Base-by-base conservation (phyloP, 2,329 filamentous ascomycete genomes). In the Pestalotiopsis sp. region DNA sequence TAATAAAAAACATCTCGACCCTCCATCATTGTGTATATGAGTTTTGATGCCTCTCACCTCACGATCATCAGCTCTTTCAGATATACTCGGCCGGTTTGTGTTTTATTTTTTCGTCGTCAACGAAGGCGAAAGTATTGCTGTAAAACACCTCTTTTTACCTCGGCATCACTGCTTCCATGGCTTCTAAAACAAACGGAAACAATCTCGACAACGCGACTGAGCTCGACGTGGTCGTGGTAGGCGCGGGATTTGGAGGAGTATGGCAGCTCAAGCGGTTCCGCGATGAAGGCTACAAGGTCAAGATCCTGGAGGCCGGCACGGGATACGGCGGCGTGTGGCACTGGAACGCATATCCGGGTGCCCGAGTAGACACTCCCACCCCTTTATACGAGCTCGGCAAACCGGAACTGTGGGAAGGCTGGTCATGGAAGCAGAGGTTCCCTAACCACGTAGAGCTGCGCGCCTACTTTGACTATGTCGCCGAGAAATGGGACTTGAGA, bases 391-490 rank as follows among this genome's bases (percentile, higher is more conserved):
- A 82, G 64, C 76, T 82, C 66, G 76, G 73, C 2, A 52, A 78
- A 7, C 76, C 75, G 0, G 81, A 83, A 39, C 76, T 83, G 3
- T 85, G 78, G 74, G 77, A 81, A 27, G 78, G 80, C 59, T 88
- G 82, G 80, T 79, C 76, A 20, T 88, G 83, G 80, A 75, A 76
- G 11, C 75, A 81, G 70, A 73, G 77, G 39, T 85, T 81, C 66
- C 81, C 83, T 1, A 74, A 68, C 25, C 76, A 78, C 66, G 71
- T 76, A 5, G 82, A 87, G 68, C 70, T 87, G 1, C 78, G 79
- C 14, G 70, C 65, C 2, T 87, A 88, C 72, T 86, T 87, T 61
- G 73, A 78, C 17, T 82, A 85, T 68, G 78, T 86, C 3, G 84
- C 82, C 61, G 76, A 82, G 27, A 80, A 80, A 2, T 77, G 83